Evolutionary conservation across 2,329 filamentous ascomycete species (phyloP), one percentile per base, ranked within the genome.

Genomic region (Diaporthe citrichinensis): DNA sequence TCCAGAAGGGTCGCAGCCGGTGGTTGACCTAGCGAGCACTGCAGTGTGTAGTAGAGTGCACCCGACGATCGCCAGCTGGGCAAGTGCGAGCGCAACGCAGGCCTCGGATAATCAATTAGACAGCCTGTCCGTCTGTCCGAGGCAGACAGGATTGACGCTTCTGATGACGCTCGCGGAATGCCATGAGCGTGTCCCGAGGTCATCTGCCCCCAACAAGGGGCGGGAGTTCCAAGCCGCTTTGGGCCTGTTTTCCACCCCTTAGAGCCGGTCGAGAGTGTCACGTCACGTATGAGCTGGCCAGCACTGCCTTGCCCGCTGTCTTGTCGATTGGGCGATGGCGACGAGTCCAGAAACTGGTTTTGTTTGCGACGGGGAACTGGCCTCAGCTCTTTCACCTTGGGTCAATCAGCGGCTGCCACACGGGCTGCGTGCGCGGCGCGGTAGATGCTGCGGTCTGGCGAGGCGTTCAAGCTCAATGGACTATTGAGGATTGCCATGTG

Each of bases 91-190:
- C 36, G 20, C 71, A 62, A 65, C 46, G 65, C 46, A 73, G 44
- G 57, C 44, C 71, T 65, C 46, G 58, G 58, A 73, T 73, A 73
- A 69, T 53, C 59, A 73, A 69, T 53, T 53, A 62, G 58, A 53
- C 46, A n/a, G 34, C 31, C 31, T 69, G 49, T 44, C 71, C 46
- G 58, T 23, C 71, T n/a, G 53, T 34, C 68, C 51, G 57, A 51
- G 71, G 71, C 58, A 62, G 17, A 65, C 44, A 53, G 46, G 44
- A 58, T 55, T 41, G 20, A 55, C 44, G 34, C 59, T 62, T 73
- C 57, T 53, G 71, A 53, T 65, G 58, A 69, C 49, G 65, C 65
- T 55, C 65, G 49, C 58, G 71, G 41, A 55, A 72, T 73, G 58
- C 58, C 39, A 53, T 39, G 71, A 51, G 58, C 57, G 36, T 61